Base-by-base conservation (phyloP, 2,329 filamentous ascomycete genomes). In the Xylaria sp. region DNA sequence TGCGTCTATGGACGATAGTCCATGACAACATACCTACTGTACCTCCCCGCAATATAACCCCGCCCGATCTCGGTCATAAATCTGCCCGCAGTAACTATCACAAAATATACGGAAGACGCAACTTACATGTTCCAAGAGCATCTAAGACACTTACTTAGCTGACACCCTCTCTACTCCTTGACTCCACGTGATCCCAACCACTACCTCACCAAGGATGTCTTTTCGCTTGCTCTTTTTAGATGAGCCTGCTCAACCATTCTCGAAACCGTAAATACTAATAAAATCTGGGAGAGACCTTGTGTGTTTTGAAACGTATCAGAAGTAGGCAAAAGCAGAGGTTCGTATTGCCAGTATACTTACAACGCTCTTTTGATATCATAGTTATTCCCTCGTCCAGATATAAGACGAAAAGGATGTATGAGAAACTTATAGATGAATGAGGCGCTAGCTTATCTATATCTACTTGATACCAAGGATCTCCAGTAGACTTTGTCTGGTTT, bases 31-130 rank as follows among this genome's bases (percentile, higher is more conserved):
- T 23, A 15, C 13, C 13, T 38, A n/a, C 17, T 28, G 7, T 62
- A 23, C 20, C 33, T 59, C 56, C 33, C 36, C 54, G 15, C 63
- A 61, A 49, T 56, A 54, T 20, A 10, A 59, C n/a, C 23, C 57
- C 63, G 33, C 63, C 46, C 49, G 58, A 66, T 57, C 49, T 66
- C 63, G 57, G 63, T 38, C 28, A 10, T 4, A 20, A 13, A 28
- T 2, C 2, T 17, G 3, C n/a, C 20, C 5, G 11, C 33, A 57
- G 23, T 56, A 53, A 9, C 48, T 7, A 17, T 56, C n/a, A 54
- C 20, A 31, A 56, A 33, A 17, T 31, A 17, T 15, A 56, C 7
- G 28, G 20, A 20, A 17, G 26, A 53, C 3, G 28, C 3, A 33
- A 10, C 23, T 49, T 23, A 49, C 13, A 49, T n/a, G 9, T 10